Percentiles rank a stretch among this genome's conserved stretches.
Conservation (phyloP, 1,139 yeast species). For the Magnusiomyces ingens region DNA sequence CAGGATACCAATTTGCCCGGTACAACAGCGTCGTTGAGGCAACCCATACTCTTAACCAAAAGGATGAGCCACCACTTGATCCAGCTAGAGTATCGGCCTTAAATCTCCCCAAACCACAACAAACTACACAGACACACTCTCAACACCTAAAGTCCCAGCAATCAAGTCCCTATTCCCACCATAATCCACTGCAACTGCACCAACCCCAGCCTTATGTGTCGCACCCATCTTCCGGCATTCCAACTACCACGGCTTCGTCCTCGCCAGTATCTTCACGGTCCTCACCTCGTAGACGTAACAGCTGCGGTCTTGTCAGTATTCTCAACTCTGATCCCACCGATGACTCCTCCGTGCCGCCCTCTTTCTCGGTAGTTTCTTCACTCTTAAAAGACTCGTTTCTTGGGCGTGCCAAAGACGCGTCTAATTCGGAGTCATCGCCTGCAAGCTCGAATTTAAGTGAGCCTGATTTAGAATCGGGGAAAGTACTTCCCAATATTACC, state of each 20-base stretch:
- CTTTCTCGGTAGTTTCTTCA: conserved; percentile 5
- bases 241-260: too few species aligned
- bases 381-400: conserved; percentile 4
- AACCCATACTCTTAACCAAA: too few species aligned
- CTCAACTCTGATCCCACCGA: conserved; percentile 1
- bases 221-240: neutral
- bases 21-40: neutral
- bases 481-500: neutral
- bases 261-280: too few species aligned
- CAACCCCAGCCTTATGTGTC: neutral
- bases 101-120: too few species aligned
- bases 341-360: neutral
- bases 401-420: neutral
- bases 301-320: conserved; percentile 4
- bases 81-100: too few species aligned
- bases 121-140: too few species aligned
- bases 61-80: too few species aligned
- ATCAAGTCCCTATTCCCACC: neutral
- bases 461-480: too few species aligned
- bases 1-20: conserved; percentile 2
- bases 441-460: neutral
- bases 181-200: neutral
- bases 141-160: too few species aligned
- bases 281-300: neutral
- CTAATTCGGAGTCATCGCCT: neutral